These are phyloP conservation scores for Mycena leptocephala DNA, from an alignment of 768 basidiomycete genomes.

Conservation along the genomic window DNA sequence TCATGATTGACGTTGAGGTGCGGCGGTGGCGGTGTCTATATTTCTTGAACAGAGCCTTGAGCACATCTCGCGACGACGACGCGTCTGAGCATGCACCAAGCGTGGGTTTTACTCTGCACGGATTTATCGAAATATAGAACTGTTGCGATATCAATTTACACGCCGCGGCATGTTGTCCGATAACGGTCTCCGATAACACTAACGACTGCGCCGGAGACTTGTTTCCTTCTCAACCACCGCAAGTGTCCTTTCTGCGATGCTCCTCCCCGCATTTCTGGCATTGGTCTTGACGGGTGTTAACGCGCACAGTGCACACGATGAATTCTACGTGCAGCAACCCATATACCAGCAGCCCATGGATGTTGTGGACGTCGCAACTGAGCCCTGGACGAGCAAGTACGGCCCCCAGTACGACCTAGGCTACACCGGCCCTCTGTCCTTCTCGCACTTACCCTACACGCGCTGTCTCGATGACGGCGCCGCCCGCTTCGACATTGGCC, in stretches of 20 bases:
- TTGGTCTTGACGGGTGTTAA: background rate
- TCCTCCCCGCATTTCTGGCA: background rate
- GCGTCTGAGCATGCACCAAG: background rate
- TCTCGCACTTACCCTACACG: slow-evolving; percentile 76
- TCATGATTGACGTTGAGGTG: no score
- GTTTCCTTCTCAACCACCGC: background rate
- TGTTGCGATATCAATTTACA: background rate
- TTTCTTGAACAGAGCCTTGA: no score
- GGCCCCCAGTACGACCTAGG: slow-evolving; percentile 68
- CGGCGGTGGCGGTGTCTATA: no score
- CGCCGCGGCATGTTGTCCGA: background rate
- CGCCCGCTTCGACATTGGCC: slow-evolving; percentile 67
- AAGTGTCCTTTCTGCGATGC: background rate
- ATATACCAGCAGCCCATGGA: slow-evolving; percentile 10
- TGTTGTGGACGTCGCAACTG: slow-evolving; percentile 29
- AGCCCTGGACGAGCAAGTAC: slow-evolving; percentile 70
- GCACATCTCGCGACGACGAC: background rate
- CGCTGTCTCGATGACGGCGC: slow-evolving; percentile 41
- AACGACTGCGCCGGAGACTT: background rate
- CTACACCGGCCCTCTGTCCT: slow-evolving; percentile 76
- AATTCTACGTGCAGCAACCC: background rate
- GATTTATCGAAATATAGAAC: no score
- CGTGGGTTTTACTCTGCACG: no score
- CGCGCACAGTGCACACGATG: background rate
- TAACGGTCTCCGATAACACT: background rate